These are phyloP conservation scores for Cymbopogon citratus DNA, from an alignment of 176 grass and related monocot genomes.

Conservation along the genomic window DNA sequence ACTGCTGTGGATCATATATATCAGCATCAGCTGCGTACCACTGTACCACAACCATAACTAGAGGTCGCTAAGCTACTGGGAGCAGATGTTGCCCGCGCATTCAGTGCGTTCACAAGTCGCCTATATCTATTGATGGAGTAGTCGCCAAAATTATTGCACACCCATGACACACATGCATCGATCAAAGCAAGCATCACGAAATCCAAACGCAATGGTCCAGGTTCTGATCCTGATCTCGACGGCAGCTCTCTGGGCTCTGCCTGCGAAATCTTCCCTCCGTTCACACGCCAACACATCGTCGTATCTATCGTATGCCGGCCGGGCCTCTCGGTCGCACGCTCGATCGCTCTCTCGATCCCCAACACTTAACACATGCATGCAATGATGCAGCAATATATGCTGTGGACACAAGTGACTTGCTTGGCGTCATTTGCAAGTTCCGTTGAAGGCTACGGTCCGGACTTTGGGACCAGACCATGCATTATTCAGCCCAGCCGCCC, in stretches of 20 bases:
- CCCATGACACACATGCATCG: not conserved
- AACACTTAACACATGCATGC: not conserved
- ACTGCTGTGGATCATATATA: too few relatives aligned
- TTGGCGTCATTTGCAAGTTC: not conserved
- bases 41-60: not conserved
- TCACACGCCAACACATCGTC: not conserved
- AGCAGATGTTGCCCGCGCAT: not conserved
- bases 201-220: not conserved
- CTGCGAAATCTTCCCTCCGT: not conserved
- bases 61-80: not conserved
- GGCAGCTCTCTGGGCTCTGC: not conserved
- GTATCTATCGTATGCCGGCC: too few relatives aligned
- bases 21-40: too few relatives aligned
- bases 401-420: too few relatives aligned
- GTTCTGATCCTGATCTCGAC: not conserved
- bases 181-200: not conserved
- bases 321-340: not conserved
- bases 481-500: not conserved
- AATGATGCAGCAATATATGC: too few relatives aligned
- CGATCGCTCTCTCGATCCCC: not conserved
- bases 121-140: not conserved
- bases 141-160: not conserved
- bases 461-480: not conserved
- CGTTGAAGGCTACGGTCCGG: not conserved
- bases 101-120: conserved; percentile 7